Evolutionary conservation across 2,329 filamentous ascomycete genomes (phyloP), one percentile per base, ranked within the genome.

Genomic region (Bipolaris zeicola): DNA sequence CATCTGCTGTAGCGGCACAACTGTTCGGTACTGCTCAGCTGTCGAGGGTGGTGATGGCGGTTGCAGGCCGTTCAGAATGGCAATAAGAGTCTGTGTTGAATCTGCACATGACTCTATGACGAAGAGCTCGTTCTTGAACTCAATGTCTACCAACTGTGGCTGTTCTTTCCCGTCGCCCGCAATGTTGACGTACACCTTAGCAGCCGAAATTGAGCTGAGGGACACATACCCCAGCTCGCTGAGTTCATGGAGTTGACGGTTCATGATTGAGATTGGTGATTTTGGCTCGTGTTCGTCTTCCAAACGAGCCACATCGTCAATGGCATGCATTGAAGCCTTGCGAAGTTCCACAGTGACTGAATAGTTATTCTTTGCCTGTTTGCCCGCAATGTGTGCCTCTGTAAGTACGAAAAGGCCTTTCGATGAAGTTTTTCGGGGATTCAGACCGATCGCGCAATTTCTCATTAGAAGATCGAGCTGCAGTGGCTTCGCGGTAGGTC

Each of bases 101-200:
- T 99, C 95, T 28, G 95, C 95, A 69, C 96, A 99, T 1, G 93
- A 96, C 76, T 99, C 95, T 6, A 99, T 79, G 33, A 99, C 88
- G 50, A 99, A 82, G 1, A 99, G 82, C 62, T 96, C 89, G 68
- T 96, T 93, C 58, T 87, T 87, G 44, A 98, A 79, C 61, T 96
- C 91, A 1, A 97, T 82, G 64, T 95, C 89, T 13, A 97, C 76
- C 38, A 86, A 84, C 61, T 88, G 89, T 28, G 87, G 82, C 0
- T 82, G 85, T 34, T 87, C 83, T 1, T 80, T 79, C 2, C 81
- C 80, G 38, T 83, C 80, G 8, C 82, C 80, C 20, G 80, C 78
- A 11, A 93, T 80, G 44, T 86, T 84, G 2, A 95, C 81, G 2
- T 80, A 79, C 0, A 87, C 85, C 59, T 87, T 89, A 0, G 93